phyloP scores from a whole-genome alignment of 371 early-diverging fungal species.

The Actinomortierella wolfii region DNA sequence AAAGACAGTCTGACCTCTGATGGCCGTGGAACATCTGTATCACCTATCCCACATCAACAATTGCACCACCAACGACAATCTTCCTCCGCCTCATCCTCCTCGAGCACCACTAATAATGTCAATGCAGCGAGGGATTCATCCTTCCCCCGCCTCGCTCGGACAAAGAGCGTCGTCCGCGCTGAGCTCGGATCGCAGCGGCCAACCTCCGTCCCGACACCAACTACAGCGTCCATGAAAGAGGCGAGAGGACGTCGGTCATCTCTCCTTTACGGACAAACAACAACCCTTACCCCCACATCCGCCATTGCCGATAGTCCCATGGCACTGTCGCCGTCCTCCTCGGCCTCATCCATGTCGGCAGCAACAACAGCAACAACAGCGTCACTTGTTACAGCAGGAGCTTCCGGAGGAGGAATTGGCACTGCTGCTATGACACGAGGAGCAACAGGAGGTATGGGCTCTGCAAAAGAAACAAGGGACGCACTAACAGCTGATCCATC shows the following conservation, averaged over 20 bases:
- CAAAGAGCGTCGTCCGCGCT: too few relatives aligned
- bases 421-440: background rate
- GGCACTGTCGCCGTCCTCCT: too few relatives aligned
- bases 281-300: background rate
- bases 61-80: too few relatives aligned
- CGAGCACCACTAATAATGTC: too few relatives aligned
- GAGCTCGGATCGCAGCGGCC: too few relatives aligned
- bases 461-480: background rate
- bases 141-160: too few relatives aligned
- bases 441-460: conserved; percentile 13
- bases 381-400: background rate
- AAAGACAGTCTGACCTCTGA: too few relatives aligned
- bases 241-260: background rate
- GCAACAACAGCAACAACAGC: background rate
- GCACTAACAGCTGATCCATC: background rate
- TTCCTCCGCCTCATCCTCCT: too few relatives aligned
- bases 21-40: too few relatives aligned
- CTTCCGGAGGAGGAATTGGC: background rate
- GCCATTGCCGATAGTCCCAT: background rate
- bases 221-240: background rate
- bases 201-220: too few relatives aligned
- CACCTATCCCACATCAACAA: too few relatives aligned
- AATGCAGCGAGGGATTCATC: too few relatives aligned
- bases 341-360: conserved; percentile 2
- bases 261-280: background rate